A percentile compares a stretch with the other conserved stretches of the same genome.
phyloP scores from a whole-genome alignment of 257 asterid species.

The Penstemon newberryi region DNA sequence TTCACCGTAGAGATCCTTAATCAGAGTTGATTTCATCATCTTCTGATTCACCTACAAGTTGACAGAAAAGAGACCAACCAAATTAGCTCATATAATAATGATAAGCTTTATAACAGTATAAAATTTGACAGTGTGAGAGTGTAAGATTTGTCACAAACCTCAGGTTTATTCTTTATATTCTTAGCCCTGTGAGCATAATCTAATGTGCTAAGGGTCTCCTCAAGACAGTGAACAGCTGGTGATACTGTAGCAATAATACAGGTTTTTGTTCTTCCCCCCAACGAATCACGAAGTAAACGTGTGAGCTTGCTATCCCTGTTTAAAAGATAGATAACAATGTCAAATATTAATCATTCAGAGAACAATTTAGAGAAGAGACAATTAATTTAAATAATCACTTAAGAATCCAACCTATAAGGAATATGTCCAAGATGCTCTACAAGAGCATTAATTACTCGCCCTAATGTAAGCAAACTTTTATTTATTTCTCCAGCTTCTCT shows the following conservation, averaged over 20 bases:
- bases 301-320: constrained; percentile 88
- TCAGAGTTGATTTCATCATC: constrained; percentile 81
- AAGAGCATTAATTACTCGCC: constrained; percentile 84
- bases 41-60: constrained; percentile 76
- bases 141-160: constrained; percentile 42
- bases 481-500: constrained; percentile 95
- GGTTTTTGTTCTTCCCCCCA: constrained; percentile 92
- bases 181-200: constrained; percentile 94
- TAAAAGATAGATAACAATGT: constrained; percentile 13
- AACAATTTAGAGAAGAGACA: constrained; percentile 13
- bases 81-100: background rate
- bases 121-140: background rate
- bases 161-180: constrained; percentile 88
- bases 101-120: background rate
- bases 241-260: constrained; percentile 90
- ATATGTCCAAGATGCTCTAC: constrained; percentile 90
- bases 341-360: constrained; percentile 7
- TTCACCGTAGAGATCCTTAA: constrained; percentile 77
- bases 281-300: constrained; percentile 81
- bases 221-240: constrained; percentile 91
- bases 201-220: constrained; percentile 88
- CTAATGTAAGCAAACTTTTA: constrained; percentile 87
- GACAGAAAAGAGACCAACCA: background rate
- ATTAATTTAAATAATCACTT: background rate
- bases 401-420: constrained; percentile 63